Percentiles rank a stretch among this genome's conserved stretches.
Evolutionary conservation across 768 basidiomycete genomes (phyloP).

Genomic region (Rhodosporidiobolus odoratus): DNA sequence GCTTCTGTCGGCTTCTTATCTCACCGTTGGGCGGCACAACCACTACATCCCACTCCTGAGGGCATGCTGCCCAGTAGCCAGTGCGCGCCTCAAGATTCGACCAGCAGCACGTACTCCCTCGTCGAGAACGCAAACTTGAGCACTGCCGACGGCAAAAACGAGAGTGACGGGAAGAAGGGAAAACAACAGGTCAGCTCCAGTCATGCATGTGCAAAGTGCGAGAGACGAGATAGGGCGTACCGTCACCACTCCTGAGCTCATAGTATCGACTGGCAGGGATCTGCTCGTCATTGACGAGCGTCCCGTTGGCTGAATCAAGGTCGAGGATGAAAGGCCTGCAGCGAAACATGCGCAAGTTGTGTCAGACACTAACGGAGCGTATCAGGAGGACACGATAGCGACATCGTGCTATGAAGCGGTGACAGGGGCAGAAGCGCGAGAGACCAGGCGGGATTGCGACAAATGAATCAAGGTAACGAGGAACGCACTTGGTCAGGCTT

Average conservation of each 20-base stretch:
- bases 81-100: conserved; percentile 14
- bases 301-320: conserved; percentile 96
- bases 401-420: neutral
- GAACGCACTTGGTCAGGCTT: conserved; percentile 71
- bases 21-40: too few relatives aligned
- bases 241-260: conserved; percentile 71
- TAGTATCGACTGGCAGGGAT: conserved; percentile 84
- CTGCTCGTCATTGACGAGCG: conserved; percentile 76
- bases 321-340: conserved; percentile 91
- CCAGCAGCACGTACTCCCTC: conserved; percentile 44
- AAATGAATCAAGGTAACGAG: neutral
- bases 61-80: neutral
- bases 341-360: rapidly evolving
- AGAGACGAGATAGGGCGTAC: conserved; percentile 52
- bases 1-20: too few relatives aligned
- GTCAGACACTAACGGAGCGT: too few relatives aligned
- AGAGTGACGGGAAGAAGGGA: neutral
- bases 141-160: too few relatives aligned
- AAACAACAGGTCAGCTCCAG: neutral
- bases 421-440: neutral
- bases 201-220: neutral
- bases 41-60: too few relatives aligned
- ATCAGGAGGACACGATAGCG: neutral
- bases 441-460: neutral
- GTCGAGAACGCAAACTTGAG: conserved; percentile 51